A percentile compares a stretch with the other conserved stretches of the same genome.
These are phyloP conservation scores for Fusarium sp. DNA, from an alignment of 2,329 filamentous ascomycete species.

Conservation along the genomic window DNA sequence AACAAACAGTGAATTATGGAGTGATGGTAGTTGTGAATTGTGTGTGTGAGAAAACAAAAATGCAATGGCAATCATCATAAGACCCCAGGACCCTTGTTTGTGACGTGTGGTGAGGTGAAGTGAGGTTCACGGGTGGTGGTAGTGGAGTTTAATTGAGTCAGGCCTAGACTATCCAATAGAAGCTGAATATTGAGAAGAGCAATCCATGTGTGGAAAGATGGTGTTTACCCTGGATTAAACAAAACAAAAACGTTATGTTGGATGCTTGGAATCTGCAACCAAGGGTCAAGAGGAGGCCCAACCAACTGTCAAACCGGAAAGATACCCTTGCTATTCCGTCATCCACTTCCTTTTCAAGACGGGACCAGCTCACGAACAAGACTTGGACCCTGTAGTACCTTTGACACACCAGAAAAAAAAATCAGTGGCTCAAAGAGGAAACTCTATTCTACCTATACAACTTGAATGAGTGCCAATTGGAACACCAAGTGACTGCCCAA, in stretches of 20 bases:
- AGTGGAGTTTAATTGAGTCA: background rate
- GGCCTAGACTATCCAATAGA: conserved; percentile 13
- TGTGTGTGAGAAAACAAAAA: conserved; percentile 1
- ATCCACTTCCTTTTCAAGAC: conserved; percentile 29
- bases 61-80: conserved; percentile 1
- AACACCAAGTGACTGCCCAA: too few species aligned
- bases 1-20: background rate
- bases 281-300: conserved; percentile 3
- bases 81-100: background rate
- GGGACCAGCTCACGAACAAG: conserved; percentile 36
- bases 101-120: background rate
- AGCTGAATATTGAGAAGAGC: conserved; percentile 23
- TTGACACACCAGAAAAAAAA: conserved; percentile 27
- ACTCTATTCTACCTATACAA: background rate
- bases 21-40: conserved; percentile 5
- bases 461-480: background rate
- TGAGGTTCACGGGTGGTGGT: conserved; percentile 18
- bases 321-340: conserved; percentile 36
- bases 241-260: conserved; percentile 23
- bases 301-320: conserved; percentile 37
- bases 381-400: conserved; percentile 38
- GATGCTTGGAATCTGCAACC: background rate
- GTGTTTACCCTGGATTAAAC: conserved; percentile 20
- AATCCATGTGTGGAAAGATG: background rate
- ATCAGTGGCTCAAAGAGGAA: conserved; percentile 8